Conservation (phyloP, 768 basidiomycete genomes). For the Leccinellum albellum region DNA sequence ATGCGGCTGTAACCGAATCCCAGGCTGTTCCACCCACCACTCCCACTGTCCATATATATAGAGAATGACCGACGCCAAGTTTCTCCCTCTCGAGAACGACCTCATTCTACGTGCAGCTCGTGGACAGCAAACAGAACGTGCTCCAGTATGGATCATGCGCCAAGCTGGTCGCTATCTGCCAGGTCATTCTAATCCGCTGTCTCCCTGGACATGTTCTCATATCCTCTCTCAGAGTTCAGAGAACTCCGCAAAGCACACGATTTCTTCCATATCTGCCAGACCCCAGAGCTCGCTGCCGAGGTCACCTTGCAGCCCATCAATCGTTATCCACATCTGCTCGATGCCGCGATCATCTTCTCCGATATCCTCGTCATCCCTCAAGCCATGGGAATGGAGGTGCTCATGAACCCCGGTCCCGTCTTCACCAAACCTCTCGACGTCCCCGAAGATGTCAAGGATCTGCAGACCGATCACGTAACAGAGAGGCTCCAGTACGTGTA, state of each 20-base stretch:
- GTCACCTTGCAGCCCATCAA: constrained; percentile 93
- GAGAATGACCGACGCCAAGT: constrained; percentile 38
- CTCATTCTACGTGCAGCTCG: constrained; percentile 83
- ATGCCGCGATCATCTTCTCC: constrained; percentile 96
- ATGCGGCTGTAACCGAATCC: constrained; percentile 12
- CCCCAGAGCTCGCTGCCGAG: constrained; percentile 83
- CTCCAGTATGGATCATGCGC: constrained; percentile 98
- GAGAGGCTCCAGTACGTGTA: constrained; percentile 90
- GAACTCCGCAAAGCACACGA: constrained; percentile 80
- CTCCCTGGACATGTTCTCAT: background rate
- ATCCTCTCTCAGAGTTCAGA: constrained; percentile 67
- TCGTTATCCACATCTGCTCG: constrained; percentile 80
- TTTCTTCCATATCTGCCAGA: constrained; percentile 94
- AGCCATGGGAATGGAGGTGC: constrained; percentile 92
- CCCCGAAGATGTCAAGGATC: constrained; percentile 66
- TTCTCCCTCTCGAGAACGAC: constrained; percentile 82
- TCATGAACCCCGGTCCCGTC: constrained; percentile 89
- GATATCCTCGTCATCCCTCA: constrained; percentile 98
- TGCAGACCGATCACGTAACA: constrained; percentile 70
- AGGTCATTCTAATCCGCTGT: constrained; percentile 43
- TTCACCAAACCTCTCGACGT: constrained; percentile 84
- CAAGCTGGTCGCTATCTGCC: constrained; percentile 96
- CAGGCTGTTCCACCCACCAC: background rate
- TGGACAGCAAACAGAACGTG: constrained; percentile 85
- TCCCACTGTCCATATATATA: no score